Evolutionary conservation across 2,329 filamentous ascomycete species (phyloP).

Genomic region (Cladophialophora carrionii): DNA sequence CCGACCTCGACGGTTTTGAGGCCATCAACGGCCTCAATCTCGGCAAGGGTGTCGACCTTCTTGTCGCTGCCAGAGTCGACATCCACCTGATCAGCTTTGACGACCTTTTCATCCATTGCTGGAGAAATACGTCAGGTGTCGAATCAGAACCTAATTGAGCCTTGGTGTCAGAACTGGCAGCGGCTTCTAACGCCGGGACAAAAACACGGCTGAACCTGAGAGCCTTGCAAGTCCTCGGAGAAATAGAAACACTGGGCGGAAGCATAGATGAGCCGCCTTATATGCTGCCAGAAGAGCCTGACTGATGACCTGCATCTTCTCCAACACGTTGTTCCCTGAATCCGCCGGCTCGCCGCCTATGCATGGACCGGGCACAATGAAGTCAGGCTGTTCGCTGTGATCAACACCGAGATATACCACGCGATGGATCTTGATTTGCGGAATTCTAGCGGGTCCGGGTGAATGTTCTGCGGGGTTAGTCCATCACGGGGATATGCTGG

Average conservation of each 20-base stretch:
- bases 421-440: constrained; percentile 13
- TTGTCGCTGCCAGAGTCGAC: constrained; percentile 11
- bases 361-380: not conserved
- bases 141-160: not conserved
- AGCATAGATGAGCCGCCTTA: not conserved
- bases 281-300: not conserved
- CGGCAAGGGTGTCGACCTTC: constrained; percentile 10
- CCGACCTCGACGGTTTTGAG: constrained; percentile 27
- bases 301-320: not conserved
- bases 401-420: constrained; percentile 13
- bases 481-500: constrained; percentile 16
- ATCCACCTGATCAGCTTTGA: constrained; percentile 7
- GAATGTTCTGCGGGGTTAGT: constrained; percentile 14
- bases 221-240: constrained; percentile 2
- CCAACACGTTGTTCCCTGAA: not conserved
- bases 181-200: not conserved
- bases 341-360: constrained; percentile 17
- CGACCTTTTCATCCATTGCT: constrained; percentile 19
- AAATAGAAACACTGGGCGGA: not conserved
- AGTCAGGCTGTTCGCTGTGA: constrained; percentile 14
- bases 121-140: not conserved
- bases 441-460: constrained; percentile 11
- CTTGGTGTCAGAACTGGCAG: not conserved
- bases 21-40: constrained; percentile 21
- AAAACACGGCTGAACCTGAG: not conserved